These are phyloP conservation scores for Colletotrichum spinosum DNA, from an alignment of 2,329 filamentous ascomycete genomes.

Conservation along the genomic window DNA sequence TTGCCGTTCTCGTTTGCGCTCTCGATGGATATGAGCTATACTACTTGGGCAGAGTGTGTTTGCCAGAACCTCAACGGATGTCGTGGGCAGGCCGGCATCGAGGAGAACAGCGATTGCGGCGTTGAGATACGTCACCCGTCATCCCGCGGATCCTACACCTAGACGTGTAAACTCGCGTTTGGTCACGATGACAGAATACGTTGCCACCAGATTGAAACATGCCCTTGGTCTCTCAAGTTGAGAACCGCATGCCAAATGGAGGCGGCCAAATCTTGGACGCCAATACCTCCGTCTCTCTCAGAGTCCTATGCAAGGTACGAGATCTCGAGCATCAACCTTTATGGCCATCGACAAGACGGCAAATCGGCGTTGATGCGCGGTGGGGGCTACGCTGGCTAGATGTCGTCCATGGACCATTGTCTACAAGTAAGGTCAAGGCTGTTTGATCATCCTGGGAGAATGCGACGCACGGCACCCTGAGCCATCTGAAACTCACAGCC, in stretches of 20 bases:
- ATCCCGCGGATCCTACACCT: no score
- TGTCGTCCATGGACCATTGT: constrained; percentile 22
- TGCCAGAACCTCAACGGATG: no score
- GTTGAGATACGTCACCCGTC: no score
- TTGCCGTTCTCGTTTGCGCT: constrained; percentile 10
- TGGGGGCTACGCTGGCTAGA: constrained; percentile 22
- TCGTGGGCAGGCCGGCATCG: no score
- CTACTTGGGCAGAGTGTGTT: no score
- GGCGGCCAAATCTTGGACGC: constrained; percentile 34
- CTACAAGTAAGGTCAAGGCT: constrained; percentile 21
- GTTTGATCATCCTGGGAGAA: constrained; percentile 38
- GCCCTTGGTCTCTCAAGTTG: constrained; percentile 4
- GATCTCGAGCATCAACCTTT: constrained; percentile 35
- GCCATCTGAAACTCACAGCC: constrained; percentile 38
- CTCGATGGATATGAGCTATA: constrained; percentile 5
- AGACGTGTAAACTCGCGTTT: no score
- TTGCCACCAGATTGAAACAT: no score
- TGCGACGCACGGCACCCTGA: constrained; percentile 35
- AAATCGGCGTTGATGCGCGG: constrained; percentile 28
- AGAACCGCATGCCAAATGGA: constrained; percentile 19
- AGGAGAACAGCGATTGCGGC: no score
- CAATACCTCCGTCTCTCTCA: constrained; percentile 17
- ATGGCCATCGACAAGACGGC: constrained; percentile 26
- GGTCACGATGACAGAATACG: no score
- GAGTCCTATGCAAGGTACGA: constrained; percentile 30